phyloP scores from a whole-genome alignment of 2,329 filamentous ascomycete species.

The Didymella keratinophila region DNA sequence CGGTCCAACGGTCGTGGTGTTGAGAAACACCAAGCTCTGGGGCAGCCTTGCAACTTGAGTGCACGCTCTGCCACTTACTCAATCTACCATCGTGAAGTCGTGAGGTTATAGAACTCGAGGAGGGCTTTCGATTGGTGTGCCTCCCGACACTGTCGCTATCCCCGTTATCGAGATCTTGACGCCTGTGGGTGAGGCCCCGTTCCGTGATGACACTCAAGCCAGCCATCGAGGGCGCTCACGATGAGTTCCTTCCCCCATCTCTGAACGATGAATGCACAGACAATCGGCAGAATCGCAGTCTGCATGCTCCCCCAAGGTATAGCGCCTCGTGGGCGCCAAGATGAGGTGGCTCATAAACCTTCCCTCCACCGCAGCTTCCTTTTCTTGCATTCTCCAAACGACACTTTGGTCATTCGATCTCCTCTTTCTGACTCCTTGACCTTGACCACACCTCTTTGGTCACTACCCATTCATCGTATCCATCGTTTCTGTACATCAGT shows the following conservation, averaged over 20 bases:
- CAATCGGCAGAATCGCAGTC: conserved; percentile 11
- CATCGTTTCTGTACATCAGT: conserved; percentile 33
- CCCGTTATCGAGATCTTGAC: conserved; percentile 11
- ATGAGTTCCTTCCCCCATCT: conserved; percentile 10
- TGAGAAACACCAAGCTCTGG: conserved; percentile 25
- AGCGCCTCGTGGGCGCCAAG: conserved; percentile 17
- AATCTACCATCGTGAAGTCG: neutral
- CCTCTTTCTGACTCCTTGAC: conserved; percentile 28
- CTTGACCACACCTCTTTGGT: conserved; percentile 26
- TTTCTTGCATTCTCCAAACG: conserved; percentile 22
- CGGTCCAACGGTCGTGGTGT: conserved; percentile 13
- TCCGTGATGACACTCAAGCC: conserved; percentile 2
- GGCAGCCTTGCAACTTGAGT: conserved; percentile 26
- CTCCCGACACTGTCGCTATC: conserved; percentile 4
- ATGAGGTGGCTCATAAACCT: conserved; percentile 16
- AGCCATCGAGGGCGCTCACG: conserved; percentile 2
- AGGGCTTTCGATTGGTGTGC: conserved; percentile 28
- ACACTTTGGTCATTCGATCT: conserved; percentile 20
- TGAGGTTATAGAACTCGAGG: conserved; percentile 32
- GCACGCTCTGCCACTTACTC: conserved; percentile 25
- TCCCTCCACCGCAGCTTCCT: conserved; percentile 24
- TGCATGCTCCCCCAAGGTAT: conserved; percentile 12
- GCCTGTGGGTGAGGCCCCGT: conserved; percentile 6
- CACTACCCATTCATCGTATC: conserved; percentile 26
- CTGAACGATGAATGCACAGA: conserved; percentile 19